Conservation (phyloP, 805 yeast species). For the Pichia nakasei region DNA sequence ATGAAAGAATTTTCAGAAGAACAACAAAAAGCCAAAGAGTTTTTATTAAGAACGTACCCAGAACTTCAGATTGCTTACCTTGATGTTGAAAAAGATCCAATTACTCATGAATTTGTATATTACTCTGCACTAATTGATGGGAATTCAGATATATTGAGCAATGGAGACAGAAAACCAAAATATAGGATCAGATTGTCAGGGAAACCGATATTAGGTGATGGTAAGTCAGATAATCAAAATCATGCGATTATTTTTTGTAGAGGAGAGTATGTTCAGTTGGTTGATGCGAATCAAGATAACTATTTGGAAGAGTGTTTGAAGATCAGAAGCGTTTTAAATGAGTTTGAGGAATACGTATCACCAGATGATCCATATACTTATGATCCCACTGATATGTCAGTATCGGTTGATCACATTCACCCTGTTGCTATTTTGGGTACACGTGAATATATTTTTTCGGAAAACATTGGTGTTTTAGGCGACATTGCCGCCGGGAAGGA, state of each 20-base stretch:
- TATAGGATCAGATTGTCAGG: constrained; percentile 64
- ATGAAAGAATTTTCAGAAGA: constrained; percentile 44
- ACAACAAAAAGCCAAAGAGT: constrained; percentile 51
- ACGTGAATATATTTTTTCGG: constrained; percentile 75
- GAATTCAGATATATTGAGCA: constrained; percentile 48
- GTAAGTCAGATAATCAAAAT: constrained; percentile 78
- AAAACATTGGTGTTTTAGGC: constrained; percentile 72
- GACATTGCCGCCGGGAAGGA: constrained; percentile 87
- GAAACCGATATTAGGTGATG: constrained; percentile 77
- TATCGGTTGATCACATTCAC: constrained; percentile 17
- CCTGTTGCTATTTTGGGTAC: constrained; percentile 84
- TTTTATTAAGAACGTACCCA: constrained; percentile 55
- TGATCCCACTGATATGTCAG: constrained; percentile 1
- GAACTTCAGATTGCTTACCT: constrained; percentile 57
- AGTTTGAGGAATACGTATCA: constrained; percentile 50
- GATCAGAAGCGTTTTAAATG: constrained; percentile 65
- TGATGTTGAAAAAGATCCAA: constrained; percentile 41
- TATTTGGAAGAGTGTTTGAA: constrained; percentile 76
- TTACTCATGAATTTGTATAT: constrained; percentile 36
- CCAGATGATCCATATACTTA: constrained; percentile 20
- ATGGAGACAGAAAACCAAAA: constrained; percentile 53
- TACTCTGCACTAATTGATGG: constrained; percentile 69
- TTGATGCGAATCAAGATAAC: constrained; percentile 81
- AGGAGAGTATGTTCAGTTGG: constrained; percentile 72
- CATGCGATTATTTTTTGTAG: constrained; percentile 65